A percentile compares a stretch with the other conserved stretches of the same genome.
These are phyloP conservation scores for Irpex sp. DNA, from an alignment of 1,284 basidiomycete species.

Conservation along the genomic window DNA sequence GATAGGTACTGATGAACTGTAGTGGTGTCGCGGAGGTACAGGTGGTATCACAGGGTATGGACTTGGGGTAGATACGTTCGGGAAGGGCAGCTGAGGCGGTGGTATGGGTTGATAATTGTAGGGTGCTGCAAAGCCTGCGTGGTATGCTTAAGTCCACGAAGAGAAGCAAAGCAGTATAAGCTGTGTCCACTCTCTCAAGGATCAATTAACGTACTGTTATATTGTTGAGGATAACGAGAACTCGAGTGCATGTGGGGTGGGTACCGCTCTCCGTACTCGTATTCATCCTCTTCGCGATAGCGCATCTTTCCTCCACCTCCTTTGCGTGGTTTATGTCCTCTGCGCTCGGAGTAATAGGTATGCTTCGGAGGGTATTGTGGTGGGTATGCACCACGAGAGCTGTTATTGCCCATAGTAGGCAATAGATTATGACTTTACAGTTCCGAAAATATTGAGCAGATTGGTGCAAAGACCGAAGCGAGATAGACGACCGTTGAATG, in stretches of 20 bases:
- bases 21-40: slow-evolving; percentile 3
- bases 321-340: slow-evolving; percentile 3
- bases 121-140: neutral
- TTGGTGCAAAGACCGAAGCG: neutral
- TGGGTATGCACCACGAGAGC: slow-evolving; percentile 5
- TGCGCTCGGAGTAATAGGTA: slow-evolving; percentile 9
- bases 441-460: no score
- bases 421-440: neutral
- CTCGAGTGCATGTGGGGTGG: neutral
- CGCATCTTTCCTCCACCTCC: neutral
- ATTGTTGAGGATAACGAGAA: slow-evolving; percentile 3
- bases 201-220: neutral
- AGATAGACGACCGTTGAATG: neutral
- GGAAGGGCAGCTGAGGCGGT: neutral
- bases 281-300: neutral
- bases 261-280: neutral
- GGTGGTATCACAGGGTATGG: slow-evolving; percentile 10
- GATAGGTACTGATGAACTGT: neutral
- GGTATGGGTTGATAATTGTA: neutral
- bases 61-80: neutral
- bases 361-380: slow-evolving; percentile 9
- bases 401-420: slow-evolving; percentile 7
- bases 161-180: no score
- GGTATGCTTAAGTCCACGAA: neutral
- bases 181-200: no score